These are phyloP conservation scores for Danielozyma ontarioensis DNA, from an alignment of 805 yeast genomes.

Conservation along the genomic window DNA sequence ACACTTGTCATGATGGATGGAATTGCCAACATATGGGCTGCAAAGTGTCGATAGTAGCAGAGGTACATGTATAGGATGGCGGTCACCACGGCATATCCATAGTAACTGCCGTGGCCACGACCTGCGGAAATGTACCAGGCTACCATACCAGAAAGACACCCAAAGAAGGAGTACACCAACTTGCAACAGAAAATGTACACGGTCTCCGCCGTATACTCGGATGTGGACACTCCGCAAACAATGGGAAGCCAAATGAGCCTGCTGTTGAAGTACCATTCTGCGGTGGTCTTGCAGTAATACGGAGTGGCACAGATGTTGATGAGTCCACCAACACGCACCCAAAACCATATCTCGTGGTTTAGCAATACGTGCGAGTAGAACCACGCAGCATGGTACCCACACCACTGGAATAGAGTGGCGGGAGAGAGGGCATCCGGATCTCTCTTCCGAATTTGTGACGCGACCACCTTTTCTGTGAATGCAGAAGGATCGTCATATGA, in stretches of 20 bases:
- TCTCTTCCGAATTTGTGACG: conserved; percentile 9
- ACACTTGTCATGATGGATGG: conserved; percentile 24
- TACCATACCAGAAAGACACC: conserved; percentile 24
- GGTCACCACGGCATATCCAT: conserved; percentile 26
- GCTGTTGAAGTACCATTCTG: conserved; percentile 20
- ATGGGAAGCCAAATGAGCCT: conserved; percentile 27
- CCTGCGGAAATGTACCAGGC: conserved; percentile 34
- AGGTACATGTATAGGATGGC: conserved; percentile 18
- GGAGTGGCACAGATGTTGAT: conserved; percentile 20
- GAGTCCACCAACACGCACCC: conserved; percentile 21
- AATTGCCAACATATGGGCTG: conserved; percentile 19
- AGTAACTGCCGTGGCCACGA: conserved; percentile 24
- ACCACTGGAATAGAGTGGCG: conserved; percentile 14
- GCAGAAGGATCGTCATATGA: conserved; percentile 1
- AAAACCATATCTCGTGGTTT: conserved; percentile 22
- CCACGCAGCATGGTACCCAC: too few species aligned
- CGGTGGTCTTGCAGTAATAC: conserved; percentile 21
- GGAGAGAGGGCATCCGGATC: conserved; percentile 28
- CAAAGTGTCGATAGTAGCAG: conserved; percentile 25
- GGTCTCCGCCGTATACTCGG: conserved; percentile 27
- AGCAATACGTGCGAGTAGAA: conserved; percentile 11
- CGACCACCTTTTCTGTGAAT: not conserved
- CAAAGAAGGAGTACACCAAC: conserved; percentile 21
- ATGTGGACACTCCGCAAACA: conserved; percentile 24
- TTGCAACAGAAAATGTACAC: conserved; percentile 19